Evolutionary conservation across 2,329 filamentous ascomycete genomes (phyloP), one percentile per base, ranked within the genome.

Genomic region (Lanzia echinophila): DNA sequence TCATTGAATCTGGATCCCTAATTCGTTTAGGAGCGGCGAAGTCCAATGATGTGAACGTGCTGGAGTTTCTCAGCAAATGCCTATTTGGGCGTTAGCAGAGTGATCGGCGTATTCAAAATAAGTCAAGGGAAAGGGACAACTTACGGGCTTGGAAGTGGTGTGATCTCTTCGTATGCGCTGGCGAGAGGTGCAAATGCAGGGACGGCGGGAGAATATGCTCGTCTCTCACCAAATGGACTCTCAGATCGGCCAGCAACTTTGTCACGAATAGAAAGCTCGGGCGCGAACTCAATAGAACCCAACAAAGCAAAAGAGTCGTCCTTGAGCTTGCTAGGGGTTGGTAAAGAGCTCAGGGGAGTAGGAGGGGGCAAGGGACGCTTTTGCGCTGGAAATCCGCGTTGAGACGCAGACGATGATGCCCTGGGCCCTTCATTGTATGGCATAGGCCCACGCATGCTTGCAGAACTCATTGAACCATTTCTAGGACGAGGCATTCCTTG

Each of bases 91-190:
- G 60, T 71, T 67, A 73, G 69, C 36, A 46, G 19, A 13, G 12
- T 13, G 20, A 10, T 31, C n/a, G 22, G 4, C 51, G 11, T 11
- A 43, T n/a, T 20, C 3, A 32, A 12, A 17, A 7, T 6, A 3
- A 39, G 5, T 20, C 6, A 1, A 13, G 13, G 17, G n/a, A 7
- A 13, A 87, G 15, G 13, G 17, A 20, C 3, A 13, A 87, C 88
- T 87, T 83, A 92, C 82, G 94, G 90, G 78, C 90, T 96, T 36
- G 94, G 94, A 59, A 99, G 83, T 8, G 80, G 79, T 12, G 86
- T 72, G 58, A 97, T 83, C 56, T 97, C 92, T 54, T 97, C 92
- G 70, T 90, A 96, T 5, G 90, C 79, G 56, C 86, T 89, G 22
- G 79, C 84, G 38, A 96, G 77, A 1, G 91, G 91, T n/a, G 84